Base-by-base conservation (phyloP, 2,329 filamentous ascomycete genomes). In the Stachybotrys chlorohalonatus region DNA sequence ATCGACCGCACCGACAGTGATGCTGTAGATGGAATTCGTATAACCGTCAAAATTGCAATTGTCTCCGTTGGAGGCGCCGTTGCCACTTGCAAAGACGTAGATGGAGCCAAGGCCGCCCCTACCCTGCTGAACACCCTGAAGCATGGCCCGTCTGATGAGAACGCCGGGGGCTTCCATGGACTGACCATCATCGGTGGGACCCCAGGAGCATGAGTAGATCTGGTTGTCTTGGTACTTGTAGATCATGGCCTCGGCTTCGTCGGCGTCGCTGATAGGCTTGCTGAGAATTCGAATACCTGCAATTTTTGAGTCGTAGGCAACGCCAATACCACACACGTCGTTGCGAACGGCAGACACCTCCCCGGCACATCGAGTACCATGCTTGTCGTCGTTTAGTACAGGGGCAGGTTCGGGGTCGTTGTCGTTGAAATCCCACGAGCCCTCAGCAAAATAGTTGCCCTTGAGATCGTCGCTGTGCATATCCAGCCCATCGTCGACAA, bases 1-100 rank as follows among this genome's bases (percentile, higher is more conserved):
- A 68, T 96, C 92, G 58, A 99, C 87, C 39, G 93, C 93, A 45
- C 94, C 94, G 16, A 99, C 91, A 0, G 92, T 96, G 63, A 99
- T 94, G 69, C 91, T 96, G 78, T 97, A 99, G 63, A 99, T 99
- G 68, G 92, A 96, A 76, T 99, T 99, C 56, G 94, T 99, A 73
- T 99, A 99, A 46, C 94, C 94, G 67, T 99, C 94, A 68, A 99
- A 99, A 70, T 99, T 99, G 80, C 94, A 99, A 72, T 99, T 97
- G 70, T 99, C 94, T 50, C 89, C 92, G 59, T 77, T 83, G 4
- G 79, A 77, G 9, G 93, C 95, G 55, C 94, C 94, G 66, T 99
- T 99, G 56, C 94, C 94, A 60, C 93, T 72, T 48, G 94, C 94
- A 70, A 99, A 99, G 54, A 99, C 94, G 65, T 91, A 99, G 60